Evolutionary conservation across 352 stramenopile species (phyloP), one percentile per base, ranked within the genome.

Genomic region (Pilasporangium apinafurcum): DNA sequence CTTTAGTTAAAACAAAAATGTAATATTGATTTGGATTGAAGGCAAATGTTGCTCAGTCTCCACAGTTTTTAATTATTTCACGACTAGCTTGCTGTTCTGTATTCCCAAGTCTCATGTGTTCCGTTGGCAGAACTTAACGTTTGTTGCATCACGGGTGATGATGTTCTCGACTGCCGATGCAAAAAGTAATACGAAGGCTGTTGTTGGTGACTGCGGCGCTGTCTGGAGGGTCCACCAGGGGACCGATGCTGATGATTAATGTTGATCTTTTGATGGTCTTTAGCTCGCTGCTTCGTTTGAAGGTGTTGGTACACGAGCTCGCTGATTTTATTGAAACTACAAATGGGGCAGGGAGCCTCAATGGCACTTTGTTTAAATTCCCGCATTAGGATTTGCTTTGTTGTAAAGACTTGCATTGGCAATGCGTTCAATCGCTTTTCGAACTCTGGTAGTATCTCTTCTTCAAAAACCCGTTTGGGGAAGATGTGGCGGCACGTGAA

Each of bases 401-500:
- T 91, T 17, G 65, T 57, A 44, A 80, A 72, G 2, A 94, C 36
- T 10, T 74, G 62, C 31, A 75, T 53, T 1, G 77, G 65, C 13
- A 89, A 48, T 7, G 73, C 48, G 25, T 70, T 82, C 65, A 94
- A 78, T 16, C 75, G 73, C 57, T 82, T 89, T 28, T 91, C 82
- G 40, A 94, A 94, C 47, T 88, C 72, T 8, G 65, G 63, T 14
- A 92, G 35, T 10, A 94, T 65, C 27, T 94, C 82, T 44, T 94
- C 82, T 37, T 94, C 79, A 35, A 88, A 92, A 35, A 94, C 64
- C 24, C 82, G 77, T 62, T 91, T 91, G 8, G 82, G 77, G 43
- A 89, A 94, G 16, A 89, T 51, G 41, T 94, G 82, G 10, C 75
- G 72, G 28, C 82, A 94, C 10, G 79, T 85, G 44, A 94, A 94